Base-by-base conservation (phyloP, 139 green algal species). In the Chlamydomonas eustigma region DNA sequence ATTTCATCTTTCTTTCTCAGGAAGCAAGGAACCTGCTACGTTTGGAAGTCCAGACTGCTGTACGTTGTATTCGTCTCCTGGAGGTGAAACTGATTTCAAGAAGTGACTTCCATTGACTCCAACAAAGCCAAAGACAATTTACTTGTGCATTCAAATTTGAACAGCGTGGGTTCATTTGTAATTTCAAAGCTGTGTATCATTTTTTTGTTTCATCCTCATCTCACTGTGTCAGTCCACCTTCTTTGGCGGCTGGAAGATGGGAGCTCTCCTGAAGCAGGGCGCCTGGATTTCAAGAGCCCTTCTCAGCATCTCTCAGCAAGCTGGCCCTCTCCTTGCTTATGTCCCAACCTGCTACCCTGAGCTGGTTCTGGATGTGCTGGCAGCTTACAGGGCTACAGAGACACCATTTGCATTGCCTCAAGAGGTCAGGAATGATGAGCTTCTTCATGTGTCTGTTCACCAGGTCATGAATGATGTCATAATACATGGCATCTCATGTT, bases 261-360 rank as follows among this genome's bases (percentile, higher is more conserved):
- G 31, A 8, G 32, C 66, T 30, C 66, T 74, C 8, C 32, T 74
- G 66, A 28, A 8, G 18, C 58, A 70, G 58, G 58, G 25, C 58
- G 24, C 25, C 58, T 70, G 58, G 58, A 6, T 70, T 32, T 8
- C 8, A 37, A 5, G 25, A 6, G 58, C 58, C 8, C 58, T 70
- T 5, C 6, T 28, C 18, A 22, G 28, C 25, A 28, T 70, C 8
- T 24, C 58, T 24, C 8, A 8, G 58, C 58, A 70, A 28, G 72
- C 80, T 24, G 38, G 36, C 31, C 58, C 4, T 30, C 50, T 91
- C 52, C 81, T 93, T 39, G 52, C 74, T 0, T 92, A 89, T 64
- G 76, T 90, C 25, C 84, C 84, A 24, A 75, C 76, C n/a, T 73
- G 71, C 64, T 86, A 86, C 76, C 64, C 84, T 22, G 81, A 86